These are phyloP conservation scores for Thermoascus crustaceus DNA, from an alignment of 2,329 filamentous ascomycete genomes.

Conservation along the genomic window DNA sequence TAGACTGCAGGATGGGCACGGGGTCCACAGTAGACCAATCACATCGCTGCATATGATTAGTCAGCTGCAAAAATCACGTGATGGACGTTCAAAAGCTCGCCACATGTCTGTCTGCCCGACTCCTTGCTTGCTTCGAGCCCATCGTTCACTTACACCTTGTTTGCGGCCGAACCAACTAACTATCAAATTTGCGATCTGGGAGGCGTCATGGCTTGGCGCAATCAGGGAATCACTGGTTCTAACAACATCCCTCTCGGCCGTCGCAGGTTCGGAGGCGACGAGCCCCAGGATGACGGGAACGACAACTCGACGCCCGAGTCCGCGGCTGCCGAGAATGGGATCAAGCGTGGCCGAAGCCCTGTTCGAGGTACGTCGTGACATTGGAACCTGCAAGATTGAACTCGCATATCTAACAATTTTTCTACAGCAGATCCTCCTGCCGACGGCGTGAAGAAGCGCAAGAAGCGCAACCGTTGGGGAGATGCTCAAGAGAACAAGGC, in stretches of 20 bases:
- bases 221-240: conserved; percentile 84
- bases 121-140: background rate
- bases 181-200: conserved; percentile 5
- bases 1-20: no score
- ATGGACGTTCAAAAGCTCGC: background rate
- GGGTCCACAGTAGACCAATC: no score
- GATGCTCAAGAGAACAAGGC: conserved; percentile 98
- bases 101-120: background rate
- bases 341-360: conserved; percentile 89
- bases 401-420: conserved; percentile 17
- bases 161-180: background rate
- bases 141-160: background rate
- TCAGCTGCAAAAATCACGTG: background rate
- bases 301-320: conserved; percentile 39
- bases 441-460: conserved; percentile 80
- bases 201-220: conserved; percentile 53
- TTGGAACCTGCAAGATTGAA: background rate
- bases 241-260: conserved; percentile 96
- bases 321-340: conserved; percentile 41
- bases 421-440: conserved; percentile 40
- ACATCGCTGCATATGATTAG: conserved; percentile 1
- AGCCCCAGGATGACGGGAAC: conserved; percentile 41
- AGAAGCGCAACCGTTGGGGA: conserved; percentile 98
- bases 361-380: conserved; percentile 55
- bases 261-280: conserved; percentile 66